A percentile compares a stretch with the other conserved stretches of the same genome.
Conservation (phyloP, 2,329 filamentous ascomycete species). For the Graphilbum fragrans region DNA sequence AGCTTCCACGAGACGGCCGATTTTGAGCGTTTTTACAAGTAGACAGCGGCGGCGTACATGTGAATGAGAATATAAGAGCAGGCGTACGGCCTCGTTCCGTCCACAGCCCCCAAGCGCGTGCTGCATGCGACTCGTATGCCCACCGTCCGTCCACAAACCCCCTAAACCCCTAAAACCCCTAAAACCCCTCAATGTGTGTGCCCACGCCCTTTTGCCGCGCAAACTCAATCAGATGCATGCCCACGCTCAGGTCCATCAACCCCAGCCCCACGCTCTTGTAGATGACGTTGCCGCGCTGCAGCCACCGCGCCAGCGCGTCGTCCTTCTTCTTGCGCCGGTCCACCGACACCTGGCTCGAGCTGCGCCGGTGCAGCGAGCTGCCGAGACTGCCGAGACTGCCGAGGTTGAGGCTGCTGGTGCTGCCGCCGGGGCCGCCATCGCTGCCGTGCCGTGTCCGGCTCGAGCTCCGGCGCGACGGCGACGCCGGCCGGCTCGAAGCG, state of each 20-base stretch:
- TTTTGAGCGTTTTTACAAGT: conserved; percentile 1
- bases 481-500: conserved; percentile 10
- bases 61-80: background rate
- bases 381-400: background rate
- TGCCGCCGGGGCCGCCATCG: too few species aligned
- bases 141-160: too few species aligned
- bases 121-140: too few species aligned
- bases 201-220: conserved; percentile 44
- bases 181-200: conserved; percentile 40
- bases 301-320: conserved; percentile 40
- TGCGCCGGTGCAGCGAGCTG: conserved; percentile 15
- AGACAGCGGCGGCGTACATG: too few species aligned
- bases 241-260: conserved; percentile 54
- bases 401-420: background rate
- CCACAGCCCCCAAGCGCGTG: too few species aligned
- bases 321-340: conserved; percentile 20
- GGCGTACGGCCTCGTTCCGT: too few species aligned
- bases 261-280: conserved; percentile 59
- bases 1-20: conserved; percentile 5
- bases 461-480: conserved; percentile 4
- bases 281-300: conserved; percentile 50
- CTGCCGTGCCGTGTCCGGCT: too few species aligned
- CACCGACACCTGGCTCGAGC: conserved; percentile 16
- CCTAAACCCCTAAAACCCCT: too few species aligned
- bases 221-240: conserved; percentile 42